These are phyloP conservation scores for Volvox africanus DNA, from an alignment of 139 green algal species.

Conservation along the genomic window DNA sequence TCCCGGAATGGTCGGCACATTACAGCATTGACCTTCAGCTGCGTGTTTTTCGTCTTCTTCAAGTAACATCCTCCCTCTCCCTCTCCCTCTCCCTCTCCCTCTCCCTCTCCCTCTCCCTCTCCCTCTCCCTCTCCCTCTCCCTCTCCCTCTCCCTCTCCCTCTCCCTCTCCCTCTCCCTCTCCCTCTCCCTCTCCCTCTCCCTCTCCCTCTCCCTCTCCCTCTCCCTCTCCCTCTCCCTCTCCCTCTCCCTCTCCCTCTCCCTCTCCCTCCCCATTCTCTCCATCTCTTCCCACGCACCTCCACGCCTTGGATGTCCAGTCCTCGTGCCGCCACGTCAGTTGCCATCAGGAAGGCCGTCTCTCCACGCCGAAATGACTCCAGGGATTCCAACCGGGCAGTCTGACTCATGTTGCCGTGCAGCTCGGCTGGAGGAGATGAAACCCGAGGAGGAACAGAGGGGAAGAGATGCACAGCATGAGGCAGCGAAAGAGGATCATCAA, in stretches of 20 bases:
- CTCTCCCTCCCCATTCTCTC: background rate
- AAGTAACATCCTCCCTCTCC: too few species aligned
- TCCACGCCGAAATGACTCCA: conserved; percentile 87
- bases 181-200: background rate
- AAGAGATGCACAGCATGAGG: too few species aligned
- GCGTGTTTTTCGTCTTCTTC: too few species aligned
- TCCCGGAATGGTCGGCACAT: too few species aligned
- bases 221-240: background rate
- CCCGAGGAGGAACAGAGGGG: too few species aligned
- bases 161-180: conserved; percentile 39
- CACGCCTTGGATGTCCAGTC: conserved; percentile 96
- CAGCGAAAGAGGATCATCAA: too few species aligned
- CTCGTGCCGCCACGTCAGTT: conserved; percentile 93
- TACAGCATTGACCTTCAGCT: too few species aligned
- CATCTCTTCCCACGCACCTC: conserved; percentile 81
- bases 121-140: too few species aligned
- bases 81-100: background rate
- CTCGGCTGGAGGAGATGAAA: conserved; percentile 69
- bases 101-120: conserved; percentile 54
- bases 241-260: too few species aligned
- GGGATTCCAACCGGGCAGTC: conserved; percentile 86
- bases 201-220: conserved; percentile 47
- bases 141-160: conserved; percentile 1
- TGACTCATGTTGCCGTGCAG: conserved; percentile 98
- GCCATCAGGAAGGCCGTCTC: conserved; percentile 84